phyloP scores from a whole-genome alignment of 495 filamentous ascomycete species.

The Elasticomyces elasticus region DNA sequence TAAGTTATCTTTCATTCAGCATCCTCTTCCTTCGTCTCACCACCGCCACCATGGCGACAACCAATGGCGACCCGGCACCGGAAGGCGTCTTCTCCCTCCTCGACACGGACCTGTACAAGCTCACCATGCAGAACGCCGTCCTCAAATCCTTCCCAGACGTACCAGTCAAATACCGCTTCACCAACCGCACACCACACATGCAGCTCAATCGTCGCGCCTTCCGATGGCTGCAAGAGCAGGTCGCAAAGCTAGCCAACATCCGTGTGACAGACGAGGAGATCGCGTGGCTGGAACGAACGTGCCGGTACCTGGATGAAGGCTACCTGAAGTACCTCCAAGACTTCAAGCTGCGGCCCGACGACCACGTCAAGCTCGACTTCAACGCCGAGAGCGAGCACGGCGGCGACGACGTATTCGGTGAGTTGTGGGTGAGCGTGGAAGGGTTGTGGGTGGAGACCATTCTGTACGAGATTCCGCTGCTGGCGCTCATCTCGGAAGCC shows the following conservation, averaged over 20 bases:
- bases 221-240: constrained; percentile 73
- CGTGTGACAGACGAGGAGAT: constrained; percentile 67
- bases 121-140: constrained; percentile 97
- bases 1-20: background rate
- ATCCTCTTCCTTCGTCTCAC: background rate
- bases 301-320: constrained; percentile 64
- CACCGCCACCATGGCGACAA: constrained; percentile 6
- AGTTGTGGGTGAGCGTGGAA: constrained; percentile 59
- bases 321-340: constrained; percentile 73
- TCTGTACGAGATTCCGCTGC: constrained; percentile 90
- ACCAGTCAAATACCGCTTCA: constrained; percentile 81
- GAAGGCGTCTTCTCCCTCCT: constrained; percentile 81
- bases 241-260: constrained; percentile 70
- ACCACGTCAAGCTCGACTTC: constrained; percentile 69
- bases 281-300: constrained; percentile 63
- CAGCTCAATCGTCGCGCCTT: constrained; percentile 75
- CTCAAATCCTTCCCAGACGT: constrained; percentile 81
- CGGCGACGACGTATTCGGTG: constrained; percentile 60
- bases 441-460: constrained; percentile 93
- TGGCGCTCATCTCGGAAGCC: constrained; percentile 85
- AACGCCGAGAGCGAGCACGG: constrained; percentile 52
- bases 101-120: constrained; percentile 95
- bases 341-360: constrained; percentile 68
- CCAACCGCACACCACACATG: constrained; percentile 89
- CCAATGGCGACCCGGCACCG: constrained; percentile 26